Base-by-base conservation (phyloP, 23 red algal species). In the Gracilaria domingensis region DNA sequence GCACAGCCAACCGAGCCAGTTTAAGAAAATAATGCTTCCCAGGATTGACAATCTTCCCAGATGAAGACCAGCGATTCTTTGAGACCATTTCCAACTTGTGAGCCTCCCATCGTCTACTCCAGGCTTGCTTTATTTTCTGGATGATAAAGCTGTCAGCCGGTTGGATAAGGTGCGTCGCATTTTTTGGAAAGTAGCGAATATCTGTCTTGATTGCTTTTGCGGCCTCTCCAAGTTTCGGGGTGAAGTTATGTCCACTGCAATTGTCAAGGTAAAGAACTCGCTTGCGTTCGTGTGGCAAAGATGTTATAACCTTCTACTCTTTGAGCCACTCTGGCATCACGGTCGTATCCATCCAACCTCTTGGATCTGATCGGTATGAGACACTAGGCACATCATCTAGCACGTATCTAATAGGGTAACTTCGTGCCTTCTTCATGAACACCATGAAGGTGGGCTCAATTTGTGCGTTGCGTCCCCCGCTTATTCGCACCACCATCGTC, bases 361-460 rank as follows among this genome's bases (percentile, higher is more conserved):
- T 79, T 30, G 74, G 74, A 55, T 37, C 74, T 16, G 74, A 37
- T 53, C 74, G 74, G 38, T 79, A 79, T 8, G 74, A 36, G 8
- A 49, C 49, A 21, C 36, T 20, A 12, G 38, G 5, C 0, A 79
- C 36, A 20, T 79, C 74, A 18, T 79, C 74, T 1, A 20, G 36
- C 1, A 79, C 36, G 12, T 29, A 3, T 30, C 49, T 4, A 20
- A 79, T 47, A 1, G 74, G 74, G 30, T 53, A 79, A 37, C 16
- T 50, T 2, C 49, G 11, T 1, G 17, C 38, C 23, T 79, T 79
- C 18, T 79, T 79, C 36, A 50, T 38, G 24, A 79, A 79, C 2
- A 79, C 74, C 74, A 79, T 55, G 49, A 79, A 50, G 11, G 12
- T 20, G 1, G 74, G 74, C 18, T 79, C 74, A 20, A 48, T 12